phyloP scores from a whole-genome alignment of 805 yeast species.

The Scheffersomyces ergatensis region DNA sequence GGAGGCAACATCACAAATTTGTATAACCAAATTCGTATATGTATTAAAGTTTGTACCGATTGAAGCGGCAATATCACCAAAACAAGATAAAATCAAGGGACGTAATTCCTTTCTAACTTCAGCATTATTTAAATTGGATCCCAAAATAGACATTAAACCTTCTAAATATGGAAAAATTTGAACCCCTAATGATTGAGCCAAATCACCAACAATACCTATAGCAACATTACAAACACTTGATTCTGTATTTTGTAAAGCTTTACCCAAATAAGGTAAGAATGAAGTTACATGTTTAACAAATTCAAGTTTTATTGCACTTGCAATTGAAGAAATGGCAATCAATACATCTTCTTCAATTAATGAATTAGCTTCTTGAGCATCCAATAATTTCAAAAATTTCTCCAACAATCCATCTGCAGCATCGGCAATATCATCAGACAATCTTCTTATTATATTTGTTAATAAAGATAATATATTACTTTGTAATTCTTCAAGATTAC shows the following conservation, averaged over 20 bases:
- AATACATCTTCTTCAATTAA: constrained; percentile 92
- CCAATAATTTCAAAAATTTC: constrained; percentile 69
- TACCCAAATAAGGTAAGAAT: constrained; percentile 77
- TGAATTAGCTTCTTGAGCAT: constrained; percentile 55
- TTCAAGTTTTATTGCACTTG: constrained; percentile 69
- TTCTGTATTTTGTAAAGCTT: constrained; percentile 79
- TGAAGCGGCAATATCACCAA: constrained; percentile 93
- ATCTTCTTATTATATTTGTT: constrained; percentile 81
- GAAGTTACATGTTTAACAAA: constrained; percentile 77
- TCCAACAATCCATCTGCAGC: constrained; percentile 87
- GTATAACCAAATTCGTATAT: constrained; percentile 77
- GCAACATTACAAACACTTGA: constrained; percentile 85
- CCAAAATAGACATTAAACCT: constrained; percentile 80
- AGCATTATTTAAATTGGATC: constrained; percentile 64
- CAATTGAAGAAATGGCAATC: constrained; percentile 87
- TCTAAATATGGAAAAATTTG: constrained; percentile 71
- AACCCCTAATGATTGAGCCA: constrained; percentile 82
- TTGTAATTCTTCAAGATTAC: constrained; percentile 84
- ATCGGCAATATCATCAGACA: constrained; percentile 57
- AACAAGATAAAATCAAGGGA: constrained; percentile 86
- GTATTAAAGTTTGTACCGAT: constrained; percentile 75
- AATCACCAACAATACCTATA: constrained; percentile 92
- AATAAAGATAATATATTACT: constrained; percentile 73
- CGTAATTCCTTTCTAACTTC: constrained; percentile 76
- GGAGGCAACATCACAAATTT: constrained; percentile 68